Evolutionary conservation across 2,329 filamentous ascomycete genomes (phyloP), one percentile per base, ranked within the genome.

Genomic region (Xylariaceae sp.): DNA sequence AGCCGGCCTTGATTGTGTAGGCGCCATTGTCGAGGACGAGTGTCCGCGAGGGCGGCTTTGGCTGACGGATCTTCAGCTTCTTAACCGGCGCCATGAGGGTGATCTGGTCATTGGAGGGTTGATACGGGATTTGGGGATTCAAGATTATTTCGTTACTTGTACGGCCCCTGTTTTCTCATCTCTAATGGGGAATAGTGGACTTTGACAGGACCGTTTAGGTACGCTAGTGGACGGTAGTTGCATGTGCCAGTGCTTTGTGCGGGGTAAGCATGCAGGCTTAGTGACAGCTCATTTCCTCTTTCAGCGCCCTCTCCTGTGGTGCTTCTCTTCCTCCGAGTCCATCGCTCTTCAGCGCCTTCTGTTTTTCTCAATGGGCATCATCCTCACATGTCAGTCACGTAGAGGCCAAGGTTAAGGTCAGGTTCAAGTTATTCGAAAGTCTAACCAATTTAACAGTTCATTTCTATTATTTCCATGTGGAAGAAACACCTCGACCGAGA

Each of bases 1-100:
- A 83, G 37, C 92, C 92, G 12, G 89, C 88, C 67, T 98, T 98
- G 61, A 98, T 76, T 5, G 82, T 89, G 64, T 86, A 83, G 30
- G 83, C 89, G 59, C 92, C 92, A 68, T 97, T 96, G 68, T 98
- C 92, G 56, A 98, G 72, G 31, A 98, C 74, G 38, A 98, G 80
- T 0, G 89, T 95, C 42, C 69, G 76, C 2, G 70, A 59, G 0
- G 82, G 81, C 6, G 76, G 66, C 16, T 70, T 58, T 3, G 74
- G 66, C 31, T 68, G 66, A 5, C 69, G 60, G 12, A 68, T 59
- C 37, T 77, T 77, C 34, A 71, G 65, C 59, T 77, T 82, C 24
- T 51, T 51, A n/a, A 53, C 13, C 12, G 54, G 54, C 1, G 59
- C 56, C 59, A 61, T 61, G 32, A 19, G 31, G 21, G 11, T 6